Conservation (phyloP, 2,329 filamentous ascomycete genomes). For the Claviceps paspali region DNA sequence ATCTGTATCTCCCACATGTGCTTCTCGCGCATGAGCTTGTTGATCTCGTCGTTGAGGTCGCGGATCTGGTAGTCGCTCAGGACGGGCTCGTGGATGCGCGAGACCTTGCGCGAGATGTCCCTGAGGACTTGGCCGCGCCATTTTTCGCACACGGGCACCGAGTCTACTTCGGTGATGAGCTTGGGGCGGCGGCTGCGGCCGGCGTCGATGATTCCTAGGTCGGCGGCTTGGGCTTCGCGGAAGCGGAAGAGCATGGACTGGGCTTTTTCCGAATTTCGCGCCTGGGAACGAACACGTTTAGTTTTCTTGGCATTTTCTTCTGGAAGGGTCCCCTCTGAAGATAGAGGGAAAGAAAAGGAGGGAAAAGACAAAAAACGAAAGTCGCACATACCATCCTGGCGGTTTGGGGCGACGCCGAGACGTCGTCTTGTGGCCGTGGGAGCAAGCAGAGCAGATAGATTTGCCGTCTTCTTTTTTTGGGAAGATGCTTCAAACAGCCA, state of each 20-base stretch:
- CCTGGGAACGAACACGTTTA: slow-evolving; percentile 41
- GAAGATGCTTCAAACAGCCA: too few species aligned
- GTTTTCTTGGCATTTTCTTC: too few species aligned
- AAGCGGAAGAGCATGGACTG: slow-evolving; percentile 99
- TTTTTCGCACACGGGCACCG: slow-evolving; percentile 82
- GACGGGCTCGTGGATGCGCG: slow-evolving; percentile 79
- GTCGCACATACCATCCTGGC: too few species aligned
- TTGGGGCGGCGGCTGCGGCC: slow-evolving; percentile 81
- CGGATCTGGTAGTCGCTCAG: slow-evolving; percentile 96
- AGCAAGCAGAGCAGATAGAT: too few species aligned
- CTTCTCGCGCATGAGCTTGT: slow-evolving; percentile 97
- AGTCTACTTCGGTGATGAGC: slow-evolving; percentile 71
- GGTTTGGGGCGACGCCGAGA: too few species aligned
- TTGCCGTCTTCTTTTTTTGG: too few species aligned
- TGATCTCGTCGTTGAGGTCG: slow-evolving; percentile 98
- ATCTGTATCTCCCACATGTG: slow-evolving; percentile 99
- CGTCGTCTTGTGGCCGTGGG: too few species aligned
- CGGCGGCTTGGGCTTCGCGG: slow-evolving; percentile 89
- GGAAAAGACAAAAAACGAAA: too few species aligned
- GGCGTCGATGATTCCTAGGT: slow-evolving; percentile 89
- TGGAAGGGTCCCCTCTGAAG: too few species aligned
- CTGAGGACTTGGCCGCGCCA: slow-evolving; percentile 97
- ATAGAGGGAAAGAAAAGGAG: too few species aligned
- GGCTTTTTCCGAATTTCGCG: slow-evolving; percentile 94
- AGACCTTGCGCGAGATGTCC: slow-evolving; percentile 92